Conservation (phyloP, 768 basidiomycete genomes). For the Lactarius pseudohatsudake region DNA sequence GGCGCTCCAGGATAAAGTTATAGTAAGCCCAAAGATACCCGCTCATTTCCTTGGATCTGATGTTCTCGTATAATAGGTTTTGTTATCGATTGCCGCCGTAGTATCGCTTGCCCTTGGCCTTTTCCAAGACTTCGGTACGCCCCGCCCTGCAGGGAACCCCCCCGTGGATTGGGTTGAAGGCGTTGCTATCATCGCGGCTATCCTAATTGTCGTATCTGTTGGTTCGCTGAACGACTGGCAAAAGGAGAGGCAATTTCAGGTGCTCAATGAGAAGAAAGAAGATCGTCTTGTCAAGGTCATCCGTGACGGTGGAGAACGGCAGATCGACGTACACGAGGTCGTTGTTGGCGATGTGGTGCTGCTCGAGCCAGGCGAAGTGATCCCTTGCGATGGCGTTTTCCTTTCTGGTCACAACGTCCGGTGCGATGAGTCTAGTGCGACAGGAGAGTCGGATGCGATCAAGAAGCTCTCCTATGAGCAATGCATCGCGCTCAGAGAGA, state of each 20-base stretch:
- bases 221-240: slow-evolving; percentile 98
- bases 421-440: slow-evolving; percentile 95
- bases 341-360: slow-evolving; percentile 92
- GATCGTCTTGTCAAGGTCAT: slow-evolving; percentile 83
- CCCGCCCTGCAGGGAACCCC: slow-evolving; percentile 57
- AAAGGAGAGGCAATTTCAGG: slow-evolving; percentile 94
- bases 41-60: slow-evolving; percentile 31
- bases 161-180: slow-evolving; percentile 98
- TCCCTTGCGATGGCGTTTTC: slow-evolving; percentile 96
- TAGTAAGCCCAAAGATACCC: slow-evolving; percentile 42
- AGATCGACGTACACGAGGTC: slow-evolving; percentile 59
- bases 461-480: slow-evolving; percentile 81
- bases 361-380: slow-evolving; percentile 91
- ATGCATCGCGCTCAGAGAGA: slow-evolving; percentile 52
- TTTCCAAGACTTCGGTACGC: slow-evolving; percentile 87
- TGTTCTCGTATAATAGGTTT: slow-evolving; percentile 56
- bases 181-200: slow-evolving; percentile 76
- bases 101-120: slow-evolving; percentile 92
- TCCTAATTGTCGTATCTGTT: slow-evolving; percentile 78
- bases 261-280: slow-evolving; percentile 92
- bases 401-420: slow-evolving; percentile 88
- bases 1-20: slow-evolving; percentile 61
- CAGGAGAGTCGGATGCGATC: slow-evolving; percentile 95
- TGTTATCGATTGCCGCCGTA: slow-evolving; percentile 89
- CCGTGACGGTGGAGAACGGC: slow-evolving; percentile 33